Conservation (phyloP, 495 filamentous ascomycete genomes). For the Podospora sp. region DNA sequence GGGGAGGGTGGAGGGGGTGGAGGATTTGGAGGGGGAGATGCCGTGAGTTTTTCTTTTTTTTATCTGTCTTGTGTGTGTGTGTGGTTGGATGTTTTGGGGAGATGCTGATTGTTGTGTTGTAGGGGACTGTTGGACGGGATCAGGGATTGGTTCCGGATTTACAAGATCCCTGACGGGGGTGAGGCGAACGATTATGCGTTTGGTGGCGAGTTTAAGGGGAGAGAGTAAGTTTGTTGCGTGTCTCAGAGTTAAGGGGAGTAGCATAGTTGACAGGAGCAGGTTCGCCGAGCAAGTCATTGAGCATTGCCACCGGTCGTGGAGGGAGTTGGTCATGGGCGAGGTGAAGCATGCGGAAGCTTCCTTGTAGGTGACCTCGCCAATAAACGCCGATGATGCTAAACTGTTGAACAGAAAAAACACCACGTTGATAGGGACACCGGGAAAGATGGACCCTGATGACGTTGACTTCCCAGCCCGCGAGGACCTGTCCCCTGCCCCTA, state of each 20-base stretch:
- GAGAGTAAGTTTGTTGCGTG: neutral
- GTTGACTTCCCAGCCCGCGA: slow-evolving; percentile 28
- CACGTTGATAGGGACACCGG: slow-evolving; percentile 28
- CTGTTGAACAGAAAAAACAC: slow-evolving; percentile 31
- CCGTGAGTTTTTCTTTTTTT: slow-evolving; percentile 12
- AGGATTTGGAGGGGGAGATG: slow-evolving; percentile 30
- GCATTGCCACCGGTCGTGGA: slow-evolving; percentile 28
- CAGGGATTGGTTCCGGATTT: slow-evolving; percentile 35
- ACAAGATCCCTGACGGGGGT: slow-evolving; percentile 30
- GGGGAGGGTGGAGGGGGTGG: slow-evolving; percentile 28
- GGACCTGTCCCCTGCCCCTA: slow-evolving; percentile 26
- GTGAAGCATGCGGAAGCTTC: slow-evolving; percentile 19
- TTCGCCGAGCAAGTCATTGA: slow-evolving; percentile 26
- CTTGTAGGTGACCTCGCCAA: slow-evolving; percentile 4
- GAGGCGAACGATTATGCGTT: slow-evolving; percentile 24
- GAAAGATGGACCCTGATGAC: slow-evolving; percentile 26
- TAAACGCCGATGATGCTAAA: neutral
- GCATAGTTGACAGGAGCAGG: neutral
- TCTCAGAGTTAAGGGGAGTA: neutral
- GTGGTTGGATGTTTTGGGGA: too few species aligned
- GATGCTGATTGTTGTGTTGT: too few species aligned
- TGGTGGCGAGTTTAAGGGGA: slow-evolving; percentile 18
- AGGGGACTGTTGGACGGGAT: slow-evolving; percentile 29
- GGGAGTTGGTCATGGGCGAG: slow-evolving; percentile 26
- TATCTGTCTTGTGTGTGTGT: too few species aligned